These are phyloP conservation scores for Leccinum solheimii DNA, from an alignment of 1,284 basidiomycete genomes.

Conservation along the genomic window DNA sequence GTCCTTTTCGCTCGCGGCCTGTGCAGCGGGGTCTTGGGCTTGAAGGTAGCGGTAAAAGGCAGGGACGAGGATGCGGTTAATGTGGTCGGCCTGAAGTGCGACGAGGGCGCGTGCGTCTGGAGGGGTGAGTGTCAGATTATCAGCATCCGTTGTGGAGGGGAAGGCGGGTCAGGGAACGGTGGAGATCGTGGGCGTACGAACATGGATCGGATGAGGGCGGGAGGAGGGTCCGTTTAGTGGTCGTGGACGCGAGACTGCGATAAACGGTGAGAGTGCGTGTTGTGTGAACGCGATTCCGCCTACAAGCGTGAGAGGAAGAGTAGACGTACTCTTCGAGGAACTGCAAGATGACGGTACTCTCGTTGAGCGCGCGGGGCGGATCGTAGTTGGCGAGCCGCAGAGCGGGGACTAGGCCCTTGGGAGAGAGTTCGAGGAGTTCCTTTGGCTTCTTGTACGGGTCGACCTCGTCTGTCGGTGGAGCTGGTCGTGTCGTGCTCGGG, in stretches of 20 bases:
- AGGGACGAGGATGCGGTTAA: constrained; percentile 66
- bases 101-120: constrained; percentile 63
- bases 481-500: background rate
- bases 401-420: constrained; percentile 78
- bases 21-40: constrained; percentile 62
- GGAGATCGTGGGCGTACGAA: constrained; percentile 30
- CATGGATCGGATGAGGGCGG: constrained; percentile 63
- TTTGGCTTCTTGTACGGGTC: constrained; percentile 81
- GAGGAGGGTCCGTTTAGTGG: constrained; percentile 51
- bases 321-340: constrained; percentile 64
- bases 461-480: constrained; percentile 57
- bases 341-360: constrained; percentile 73
- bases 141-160: background rate
- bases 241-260: constrained; percentile 46
- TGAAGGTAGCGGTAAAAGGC: constrained; percentile 80
- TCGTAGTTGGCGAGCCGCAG: constrained; percentile 53
- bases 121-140: background rate
- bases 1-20: constrained; percentile 57
- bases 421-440: constrained; percentile 75
- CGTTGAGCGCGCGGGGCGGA: constrained; percentile 61
- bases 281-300: background rate
- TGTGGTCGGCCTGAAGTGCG: constrained; percentile 68
- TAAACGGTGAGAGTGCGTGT: background rate
- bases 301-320: too few relatives aligned
- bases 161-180: background rate